Evolutionary conservation across 495 filamentous ascomycete species (phyloP).

Genomic region (Immersiella caudata): DNA sequence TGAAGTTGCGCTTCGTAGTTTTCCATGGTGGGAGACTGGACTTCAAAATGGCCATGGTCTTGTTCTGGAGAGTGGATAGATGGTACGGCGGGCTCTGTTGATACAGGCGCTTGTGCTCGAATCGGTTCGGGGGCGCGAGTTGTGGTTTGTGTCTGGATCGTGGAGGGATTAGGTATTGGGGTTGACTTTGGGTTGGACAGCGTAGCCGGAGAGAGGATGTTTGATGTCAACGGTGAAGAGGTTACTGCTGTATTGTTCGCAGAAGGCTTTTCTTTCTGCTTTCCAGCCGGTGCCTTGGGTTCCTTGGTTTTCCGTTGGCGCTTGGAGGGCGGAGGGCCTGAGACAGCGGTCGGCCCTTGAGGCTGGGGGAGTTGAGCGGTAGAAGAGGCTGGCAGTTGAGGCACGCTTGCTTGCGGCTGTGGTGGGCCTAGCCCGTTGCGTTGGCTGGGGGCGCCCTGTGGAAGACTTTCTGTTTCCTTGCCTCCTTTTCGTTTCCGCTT

Average conservation of each 20-base stretch:
- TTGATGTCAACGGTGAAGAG: neutral
- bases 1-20: constrained; percentile 39
- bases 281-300: constrained; percentile 16
- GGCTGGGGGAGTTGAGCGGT: neutral
- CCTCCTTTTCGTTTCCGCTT: constrained; percentile 35
- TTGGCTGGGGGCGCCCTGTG: neutral
- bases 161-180: neutral
- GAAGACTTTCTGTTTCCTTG: constrained; percentile 13
- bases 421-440: constrained; percentile 4
- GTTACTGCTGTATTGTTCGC: neutral
- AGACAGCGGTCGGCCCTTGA: neutral
- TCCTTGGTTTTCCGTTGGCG: constrained; percentile 33
- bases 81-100: constrained; percentile 23
- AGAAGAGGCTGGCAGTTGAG: neutral
- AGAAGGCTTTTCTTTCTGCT: neutral
- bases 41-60: constrained; percentile 31
- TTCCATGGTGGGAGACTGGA: constrained; percentile 39
- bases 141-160: neutral
- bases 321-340: constrained; percentile 27
- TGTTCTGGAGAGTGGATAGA: constrained; percentile 31
- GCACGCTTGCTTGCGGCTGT: constrained; percentile 16
- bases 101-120: constrained; percentile 9
- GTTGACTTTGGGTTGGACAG: neutral
- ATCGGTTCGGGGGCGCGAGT: constrained; percentile 3
- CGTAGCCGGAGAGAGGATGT: neutral